These are phyloP conservation scores for Dictyostelium citrinum DNA, from an alignment of 78 protist genomes.

Conservation along the genomic window DNA sequence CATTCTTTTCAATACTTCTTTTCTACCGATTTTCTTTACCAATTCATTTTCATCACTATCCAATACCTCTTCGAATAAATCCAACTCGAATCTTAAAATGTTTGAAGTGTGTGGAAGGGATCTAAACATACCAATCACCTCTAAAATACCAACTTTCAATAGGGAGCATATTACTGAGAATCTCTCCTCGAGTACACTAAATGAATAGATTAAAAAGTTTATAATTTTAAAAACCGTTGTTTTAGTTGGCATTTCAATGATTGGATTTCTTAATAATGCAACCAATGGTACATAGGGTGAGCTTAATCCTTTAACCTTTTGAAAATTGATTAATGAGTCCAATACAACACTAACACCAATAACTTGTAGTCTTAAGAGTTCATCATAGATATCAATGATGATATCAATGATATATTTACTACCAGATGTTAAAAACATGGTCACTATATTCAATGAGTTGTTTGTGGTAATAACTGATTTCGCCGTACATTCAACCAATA, in stretches of 20 bases:
- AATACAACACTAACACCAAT: constrained; percentile 12
- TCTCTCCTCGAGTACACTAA: neutral
- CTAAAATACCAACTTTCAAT: constrained; percentile 17
- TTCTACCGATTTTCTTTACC: constrained; percentile 28
- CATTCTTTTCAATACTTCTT: constrained; percentile 19
- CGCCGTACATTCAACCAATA: constrained; percentile 7
- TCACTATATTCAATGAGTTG: neutral
- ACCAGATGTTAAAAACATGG: constrained; percentile 23
- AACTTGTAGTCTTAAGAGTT: neutral
- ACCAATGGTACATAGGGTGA: constrained; percentile 26
- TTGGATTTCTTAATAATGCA: constrained; percentile 4
- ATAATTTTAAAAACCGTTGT: constrained; percentile 10
- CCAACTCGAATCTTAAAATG: neutral
- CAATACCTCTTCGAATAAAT: constrained; percentile 23
- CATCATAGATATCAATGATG: constrained; percentile 33
- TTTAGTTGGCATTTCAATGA: neutral
- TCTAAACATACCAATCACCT: neutral
- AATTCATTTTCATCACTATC: constrained; percentile 34
- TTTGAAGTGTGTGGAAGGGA: neutral
- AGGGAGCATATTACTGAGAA: constrained; percentile 1
- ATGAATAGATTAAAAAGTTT: constrained; percentile 7
- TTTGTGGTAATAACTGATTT: neutral
- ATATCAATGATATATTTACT: constrained; percentile 10
- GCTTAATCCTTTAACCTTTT: neutral
- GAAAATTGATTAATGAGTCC: neutral